phyloP scores from a whole-genome alignment of 805 yeast genomes.

The Jamesozyma hellenica region DNA sequence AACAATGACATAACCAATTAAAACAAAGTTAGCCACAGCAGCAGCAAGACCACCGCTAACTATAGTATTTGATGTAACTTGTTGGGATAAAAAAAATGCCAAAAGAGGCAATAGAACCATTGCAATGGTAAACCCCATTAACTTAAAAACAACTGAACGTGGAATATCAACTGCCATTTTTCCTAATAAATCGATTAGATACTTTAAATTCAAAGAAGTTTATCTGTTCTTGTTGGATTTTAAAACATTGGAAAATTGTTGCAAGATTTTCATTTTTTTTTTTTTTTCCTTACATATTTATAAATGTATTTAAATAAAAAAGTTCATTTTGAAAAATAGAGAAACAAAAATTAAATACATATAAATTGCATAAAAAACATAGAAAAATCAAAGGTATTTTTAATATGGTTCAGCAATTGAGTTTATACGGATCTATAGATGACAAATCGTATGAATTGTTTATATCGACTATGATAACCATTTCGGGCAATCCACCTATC shows the following conservation, averaged over 20 bases:
- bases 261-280: neutral
- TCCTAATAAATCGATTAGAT: neutral
- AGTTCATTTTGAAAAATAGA: neutral
- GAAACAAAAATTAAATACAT: neutral
- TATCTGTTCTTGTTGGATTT: neutral
- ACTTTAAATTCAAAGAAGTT: no score
- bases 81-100: conserved; percentile 50
- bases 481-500: conserved; percentile 25
- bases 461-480: conserved; percentile 21
- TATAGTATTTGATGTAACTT: conserved; percentile 39
- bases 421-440: conserved; percentile 21
- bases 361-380: neutral
- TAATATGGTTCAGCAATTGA: conserved; percentile 27
- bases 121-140: conserved; percentile 63
- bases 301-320: neutral
- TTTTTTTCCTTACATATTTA: neutral
- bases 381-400: neutral
- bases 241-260: neutral
- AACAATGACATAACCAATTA: conserved; percentile 60
- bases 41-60: conserved; percentile 78
- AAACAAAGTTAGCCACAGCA: conserved; percentile 59
- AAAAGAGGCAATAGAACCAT: conserved; percentile 62
- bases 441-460: conserved; percentile 23
- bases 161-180: conserved; percentile 36
- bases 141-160: conserved; percentile 48